Evolutionary conservation across 2,329 filamentous ascomycete species (phyloP), one percentile per base, ranked within the genome.

Genomic region (Pseudogymnoascus sp.): DNA sequence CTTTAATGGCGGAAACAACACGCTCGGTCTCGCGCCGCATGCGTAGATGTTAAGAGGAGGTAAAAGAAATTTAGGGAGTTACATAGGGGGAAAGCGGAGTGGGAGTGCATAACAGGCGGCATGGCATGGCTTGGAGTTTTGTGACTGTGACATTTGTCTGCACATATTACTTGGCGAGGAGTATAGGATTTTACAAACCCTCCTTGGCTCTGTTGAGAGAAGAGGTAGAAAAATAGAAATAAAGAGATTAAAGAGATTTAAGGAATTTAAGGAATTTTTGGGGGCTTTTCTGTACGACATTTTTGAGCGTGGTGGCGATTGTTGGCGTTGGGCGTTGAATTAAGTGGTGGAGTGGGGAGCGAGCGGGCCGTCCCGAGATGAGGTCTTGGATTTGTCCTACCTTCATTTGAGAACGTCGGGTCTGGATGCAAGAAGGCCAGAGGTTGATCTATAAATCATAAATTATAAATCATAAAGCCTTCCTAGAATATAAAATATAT

Each of bases 1-100:
- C 13, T 84, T 84, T 69, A 79, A 84, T 69, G 78, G 75, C 35
- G 81, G 79, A 47, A 82, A 84, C 72, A 80, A 78, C 69, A 76
- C 77, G 2, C 70, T 84, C 33, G 80, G 79, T 10, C 76, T 84
- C 70, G 81, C 81, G 54, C 68, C 70, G 41, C 71, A 73, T 63
- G 58, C 37, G 7, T 4, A n/a, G 26, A 15, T 57, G 47, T 31
- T 57, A 33, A 31, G 13, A 15, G 15, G 13, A 7, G 10, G 17
- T 15, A 40, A 40, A 10, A 24, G 39, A 21, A 21, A 44, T 44
- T n/a, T 21, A 10, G 31, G 44, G 44, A 50, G 44, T 50, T 50
- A 50, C 4, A 50, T 50, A 50, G n/a, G n/a, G 26, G 44, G 13
- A 15, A 11, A 9, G n/a, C 24, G 13, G 24, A 31, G 26, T 15